A percentile compares a stretch with the other conserved stretches of the same genome.
phyloP scores from a whole-genome alignment of 164 flowering plant genomes.

The Umbellularia californica region DNA sequence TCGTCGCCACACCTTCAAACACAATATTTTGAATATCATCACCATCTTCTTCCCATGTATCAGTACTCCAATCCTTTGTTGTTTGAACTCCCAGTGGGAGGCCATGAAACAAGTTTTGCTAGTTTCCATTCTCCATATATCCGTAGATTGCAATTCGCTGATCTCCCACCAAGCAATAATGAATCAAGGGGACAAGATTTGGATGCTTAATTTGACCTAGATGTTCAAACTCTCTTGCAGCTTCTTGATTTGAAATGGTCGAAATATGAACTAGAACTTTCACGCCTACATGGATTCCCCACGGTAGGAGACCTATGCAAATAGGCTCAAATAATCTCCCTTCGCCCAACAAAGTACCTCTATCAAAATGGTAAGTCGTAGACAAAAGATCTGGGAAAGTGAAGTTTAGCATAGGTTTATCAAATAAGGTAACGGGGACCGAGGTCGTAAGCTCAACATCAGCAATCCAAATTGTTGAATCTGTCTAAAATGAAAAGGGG shows the following conservation, averaged over 20 bases:
- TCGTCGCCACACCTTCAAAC: conserved; percentile 42
- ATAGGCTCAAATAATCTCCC: conserved; percentile 85
- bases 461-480: conserved; percentile 87
- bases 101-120: conserved; percentile 75
- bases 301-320: conserved; percentile 73
- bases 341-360: conserved; percentile 72
- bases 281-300: conserved; percentile 82
- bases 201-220: conserved; percentile 82
- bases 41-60: conserved; percentile 74
- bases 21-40: conserved; percentile 37
- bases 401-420: conserved; percentile 78
- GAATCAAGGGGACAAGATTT: conserved; percentile 76
- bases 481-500: conserved; percentile 84
- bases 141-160: conserved; percentile 81
- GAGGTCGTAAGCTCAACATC: conserved; percentile 77
- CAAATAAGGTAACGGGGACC: conserved; percentile 73
- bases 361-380: conserved; percentile 81
- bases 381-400: conserved; percentile 80
- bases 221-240: conserved; percentile 66
- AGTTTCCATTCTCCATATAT: conserved; percentile 86
- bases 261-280: conserved; percentile 82
- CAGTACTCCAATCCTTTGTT: conserved; percentile 78
- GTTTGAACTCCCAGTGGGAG: conserved; percentile 58
- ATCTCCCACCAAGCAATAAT: conserved; percentile 86
- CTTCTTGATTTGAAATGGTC: conserved; percentile 71